Evolutionary conservation across 2,329 filamentous ascomycete genomes (phyloP).

Genomic region (Trichoderma koningii): DNA sequence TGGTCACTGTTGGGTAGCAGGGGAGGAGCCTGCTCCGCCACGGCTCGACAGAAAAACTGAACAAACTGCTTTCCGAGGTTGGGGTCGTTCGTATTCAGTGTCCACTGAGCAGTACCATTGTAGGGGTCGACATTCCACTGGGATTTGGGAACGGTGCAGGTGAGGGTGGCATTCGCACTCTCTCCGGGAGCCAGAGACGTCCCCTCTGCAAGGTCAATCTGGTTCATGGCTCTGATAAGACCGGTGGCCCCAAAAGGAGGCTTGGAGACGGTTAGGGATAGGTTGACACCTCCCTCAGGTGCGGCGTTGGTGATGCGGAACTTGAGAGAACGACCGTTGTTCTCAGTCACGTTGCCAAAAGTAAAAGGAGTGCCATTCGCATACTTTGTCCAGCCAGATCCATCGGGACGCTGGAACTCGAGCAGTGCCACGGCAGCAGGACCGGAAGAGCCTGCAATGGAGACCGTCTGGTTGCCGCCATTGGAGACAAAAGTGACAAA

Average conservation of each 20-base stretch:
- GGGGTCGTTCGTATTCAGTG: slow-evolving; percentile 59
- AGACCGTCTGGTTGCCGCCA: slow-evolving; percentile 53
- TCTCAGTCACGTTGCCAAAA: slow-evolving; percentile 59
- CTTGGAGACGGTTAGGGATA: slow-evolving; percentile 62
- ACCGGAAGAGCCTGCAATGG: slow-evolving; percentile 53
- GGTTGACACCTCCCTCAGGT: slow-evolving; percentile 45
- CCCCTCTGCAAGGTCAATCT: slow-evolving; percentile 60
- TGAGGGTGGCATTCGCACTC: slow-evolving; percentile 54
- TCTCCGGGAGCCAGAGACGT: slow-evolving; percentile 52
- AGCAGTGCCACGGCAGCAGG: slow-evolving; percentile 52
- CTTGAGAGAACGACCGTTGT: slow-evolving; percentile 49
- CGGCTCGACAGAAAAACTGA: slow-evolving; percentile 54
- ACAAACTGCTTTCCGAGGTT: slow-evolving; percentile 54
- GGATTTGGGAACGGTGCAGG: slow-evolving; percentile 57
- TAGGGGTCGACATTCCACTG: slow-evolving; percentile 60
- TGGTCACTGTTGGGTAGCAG: slow-evolving; percentile 45
- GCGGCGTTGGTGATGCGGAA: slow-evolving; percentile 58
- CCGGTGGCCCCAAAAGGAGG: slow-evolving; percentile 59
- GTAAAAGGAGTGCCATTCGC: slow-evolving; percentile 48
- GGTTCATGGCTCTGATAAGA: slow-evolving; percentile 56
- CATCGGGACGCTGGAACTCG: slow-evolving; percentile 58
- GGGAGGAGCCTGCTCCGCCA: slow-evolving; percentile 56
- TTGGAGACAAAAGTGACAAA: slow-evolving; percentile 51
- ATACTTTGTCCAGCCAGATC: slow-evolving; percentile 53
- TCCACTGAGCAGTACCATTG: slow-evolving; percentile 53